Evolutionary conservation across 2,329 filamentous ascomycete species (phyloP).

Genomic region (Rutstroemia sp.): DNA sequence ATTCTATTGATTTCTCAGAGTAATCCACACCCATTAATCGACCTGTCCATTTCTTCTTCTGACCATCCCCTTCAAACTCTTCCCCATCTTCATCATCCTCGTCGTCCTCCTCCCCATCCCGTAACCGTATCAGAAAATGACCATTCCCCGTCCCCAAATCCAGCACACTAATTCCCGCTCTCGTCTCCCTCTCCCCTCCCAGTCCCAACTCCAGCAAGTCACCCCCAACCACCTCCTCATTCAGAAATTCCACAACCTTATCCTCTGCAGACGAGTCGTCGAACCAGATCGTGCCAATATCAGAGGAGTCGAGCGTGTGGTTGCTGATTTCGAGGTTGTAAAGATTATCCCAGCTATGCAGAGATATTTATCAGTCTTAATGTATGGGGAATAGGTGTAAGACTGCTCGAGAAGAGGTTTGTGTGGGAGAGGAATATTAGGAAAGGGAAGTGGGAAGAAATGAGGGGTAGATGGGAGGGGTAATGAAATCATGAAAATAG

Average conservation of each 20-base stretch:
- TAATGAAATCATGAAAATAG: slow-evolving; percentile 16
- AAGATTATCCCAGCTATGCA: slow-evolving; percentile 62
- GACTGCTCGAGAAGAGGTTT: neutral
- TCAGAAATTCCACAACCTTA: slow-evolving; percentile 62
- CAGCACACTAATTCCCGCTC: slow-evolving; percentile 51
- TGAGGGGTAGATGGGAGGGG: slow-evolving; percentile 6
- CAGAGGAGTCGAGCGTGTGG: slow-evolving; percentile 61
- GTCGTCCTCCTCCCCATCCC: slow-evolving; percentile 36
- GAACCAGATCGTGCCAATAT: slow-evolving; percentile 94
- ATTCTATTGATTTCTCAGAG: slow-evolving; percentile 62
- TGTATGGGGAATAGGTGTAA: neutral
- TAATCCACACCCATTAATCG: slow-evolving; percentile 85
- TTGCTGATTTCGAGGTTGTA: slow-evolving; percentile 67
- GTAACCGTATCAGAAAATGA: slow-evolving; percentile 75
- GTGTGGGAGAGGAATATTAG: neutral
- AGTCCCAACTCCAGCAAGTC: slow-evolving; percentile 14
- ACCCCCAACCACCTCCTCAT: slow-evolving; percentile 14
- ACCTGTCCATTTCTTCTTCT: slow-evolving; percentile 45
- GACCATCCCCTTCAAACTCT: slow-evolving; percentile 15
- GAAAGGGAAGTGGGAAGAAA: neutral
- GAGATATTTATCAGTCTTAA: neutral
- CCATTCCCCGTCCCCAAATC: slow-evolving; percentile 95
- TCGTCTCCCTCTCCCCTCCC: slow-evolving; percentile 9
- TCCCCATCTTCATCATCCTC: slow-evolving; percentile 46
- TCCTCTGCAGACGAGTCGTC: slow-evolving; percentile 83